Conservation (phyloP, 108 stramenopile genomes). For the Asterionellopsis glacialis region DNA sequence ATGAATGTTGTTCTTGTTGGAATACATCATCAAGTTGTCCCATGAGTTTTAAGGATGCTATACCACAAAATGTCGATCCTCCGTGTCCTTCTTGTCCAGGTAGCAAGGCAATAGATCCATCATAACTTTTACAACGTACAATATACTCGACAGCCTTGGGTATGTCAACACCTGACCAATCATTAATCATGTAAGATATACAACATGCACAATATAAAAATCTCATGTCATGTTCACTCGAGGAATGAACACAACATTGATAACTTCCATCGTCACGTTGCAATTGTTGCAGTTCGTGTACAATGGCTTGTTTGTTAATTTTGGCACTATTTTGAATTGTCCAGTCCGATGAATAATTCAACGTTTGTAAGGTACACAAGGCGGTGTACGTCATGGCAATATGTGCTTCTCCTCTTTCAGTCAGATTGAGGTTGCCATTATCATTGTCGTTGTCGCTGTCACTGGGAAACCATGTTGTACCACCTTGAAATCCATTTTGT, state of each 20-base stretch:
- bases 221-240: slow-evolving; percentile 72
- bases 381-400: slow-evolving; percentile 86
- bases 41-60: slow-evolving; percentile 67
- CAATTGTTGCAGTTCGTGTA: not conserved
- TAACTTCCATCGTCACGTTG: slow-evolving; percentile 35
- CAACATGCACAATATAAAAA: slow-evolving; percentile 85
- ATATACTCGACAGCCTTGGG: slow-evolving; percentile 32
- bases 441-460: no score
- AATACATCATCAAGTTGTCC: slow-evolving; percentile 54
- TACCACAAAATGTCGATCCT: slow-evolving; percentile 83
- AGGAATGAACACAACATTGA: slow-evolving; percentile 8
- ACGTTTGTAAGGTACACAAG: slow-evolving; percentile 32
- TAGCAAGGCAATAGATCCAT: slow-evolving; percentile 61
- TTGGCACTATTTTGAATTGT: no score
- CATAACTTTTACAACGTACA: slow-evolving; percentile 49
- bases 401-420: slow-evolving; percentile 44
- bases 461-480: slow-evolving; percentile 3
- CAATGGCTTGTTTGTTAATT: not conserved
- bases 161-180: slow-evolving; percentile 36
- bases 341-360: no score
- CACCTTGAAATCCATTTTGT: not conserved
- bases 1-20: not conserved
- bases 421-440: no score
- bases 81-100: slow-evolving; percentile 81
- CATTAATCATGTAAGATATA: slow-evolving; percentile 59